Evolutionary conservation across 345 rosid species (phyloP).

Genomic region (Firmiana major): DNA sequence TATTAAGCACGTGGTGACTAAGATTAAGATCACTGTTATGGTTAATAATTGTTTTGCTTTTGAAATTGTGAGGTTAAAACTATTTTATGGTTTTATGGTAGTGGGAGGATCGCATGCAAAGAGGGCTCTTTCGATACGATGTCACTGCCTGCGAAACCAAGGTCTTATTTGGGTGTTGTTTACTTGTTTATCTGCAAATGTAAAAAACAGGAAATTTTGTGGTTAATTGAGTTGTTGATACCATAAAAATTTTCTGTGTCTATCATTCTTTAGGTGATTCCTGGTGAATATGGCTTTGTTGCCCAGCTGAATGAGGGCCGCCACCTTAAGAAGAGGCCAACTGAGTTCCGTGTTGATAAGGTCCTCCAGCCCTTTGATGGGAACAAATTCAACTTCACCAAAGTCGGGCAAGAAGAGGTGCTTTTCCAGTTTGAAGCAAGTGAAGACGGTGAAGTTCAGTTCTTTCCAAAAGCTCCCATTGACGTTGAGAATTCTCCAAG

Average conservation of each 20-base stretch:
- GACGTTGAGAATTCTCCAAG: slow-evolving; percentile 70
- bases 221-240: neutral
- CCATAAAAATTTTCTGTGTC: slow-evolving; percentile 3
- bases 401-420: slow-evolving; percentile 92
- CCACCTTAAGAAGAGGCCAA: slow-evolving; percentile 96
- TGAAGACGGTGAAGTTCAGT: slow-evolving; percentile 57
- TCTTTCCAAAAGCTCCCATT: slow-evolving; percentile 58
- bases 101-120: slow-evolving; percentile 95
- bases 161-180: slow-evolving; percentile 32
- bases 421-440: slow-evolving; percentile 92
- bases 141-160: slow-evolving; percentile 92
- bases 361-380: slow-evolving; percentile 92
- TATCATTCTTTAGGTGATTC: slow-evolving; percentile 60
- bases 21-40: neutral
- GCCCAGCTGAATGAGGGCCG: slow-evolving; percentile 98
- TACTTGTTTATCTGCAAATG: slow-evolving; percentile 1
- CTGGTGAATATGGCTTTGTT: slow-evolving; percentile 73
- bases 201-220: neutral
- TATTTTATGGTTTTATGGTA: slow-evolving; percentile 27
- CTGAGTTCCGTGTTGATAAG: slow-evolving; percentile 87
- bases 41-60: neutral
- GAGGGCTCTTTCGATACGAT: slow-evolving; percentile 92
- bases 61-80: neutral
- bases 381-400: slow-evolving; percentile 89
- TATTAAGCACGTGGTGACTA: neutral